phyloP scores from a whole-genome alignment of 2,329 filamentous ascomycete genomes.

The Capronia epimyces region DNA sequence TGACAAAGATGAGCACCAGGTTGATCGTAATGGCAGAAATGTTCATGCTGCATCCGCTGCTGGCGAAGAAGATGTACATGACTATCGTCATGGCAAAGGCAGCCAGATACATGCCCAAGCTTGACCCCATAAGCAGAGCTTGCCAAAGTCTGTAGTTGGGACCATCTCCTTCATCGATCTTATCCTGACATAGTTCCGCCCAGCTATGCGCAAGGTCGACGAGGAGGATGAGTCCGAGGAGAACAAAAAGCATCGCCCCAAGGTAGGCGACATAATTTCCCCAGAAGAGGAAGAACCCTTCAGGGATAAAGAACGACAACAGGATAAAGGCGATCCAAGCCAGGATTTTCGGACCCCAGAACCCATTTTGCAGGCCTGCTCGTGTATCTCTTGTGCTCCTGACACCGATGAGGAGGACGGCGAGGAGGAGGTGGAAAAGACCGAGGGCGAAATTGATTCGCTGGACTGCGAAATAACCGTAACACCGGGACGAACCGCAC shows the following conservation, averaged over 20 bases:
- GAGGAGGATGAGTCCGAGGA: constrained; percentile 84
- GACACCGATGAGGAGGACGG: constrained; percentile 78
- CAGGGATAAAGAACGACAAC: constrained; percentile 90
- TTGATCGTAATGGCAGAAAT: constrained; percentile 94
- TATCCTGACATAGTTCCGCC: constrained; percentile 91
- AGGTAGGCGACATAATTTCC: constrained; percentile 88
- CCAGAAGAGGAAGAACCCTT: constrained; percentile 90
- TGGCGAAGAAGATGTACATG: constrained; percentile 95
- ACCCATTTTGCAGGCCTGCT: constrained; percentile 91
- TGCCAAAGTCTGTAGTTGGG: constrained; percentile 73
- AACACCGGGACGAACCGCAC: constrained; percentile 75
- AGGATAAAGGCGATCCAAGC: constrained; percentile 83
- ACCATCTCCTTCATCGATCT: constrained; percentile 65
- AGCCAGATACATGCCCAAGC: constrained; percentile 84
- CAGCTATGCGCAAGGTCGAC: constrained; percentile 95
- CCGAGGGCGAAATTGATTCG: constrained; percentile 97
- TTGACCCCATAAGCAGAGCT: constrained; percentile 81
- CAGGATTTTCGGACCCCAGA: constrained; percentile 94
- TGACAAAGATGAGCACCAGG: constrained; percentile 70
- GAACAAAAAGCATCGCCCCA: constrained; percentile 85
- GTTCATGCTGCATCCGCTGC: constrained; percentile 82
- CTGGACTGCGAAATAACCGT: constrained; percentile 94
- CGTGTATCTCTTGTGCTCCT: constrained; percentile 79
- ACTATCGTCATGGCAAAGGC: constrained; percentile 91
- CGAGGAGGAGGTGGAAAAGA: constrained; percentile 84